These are phyloP conservation scores for Plenodomus lindquistii DNA, from an alignment of 2,329 filamentous ascomycete species.

Conservation along the genomic window DNA sequence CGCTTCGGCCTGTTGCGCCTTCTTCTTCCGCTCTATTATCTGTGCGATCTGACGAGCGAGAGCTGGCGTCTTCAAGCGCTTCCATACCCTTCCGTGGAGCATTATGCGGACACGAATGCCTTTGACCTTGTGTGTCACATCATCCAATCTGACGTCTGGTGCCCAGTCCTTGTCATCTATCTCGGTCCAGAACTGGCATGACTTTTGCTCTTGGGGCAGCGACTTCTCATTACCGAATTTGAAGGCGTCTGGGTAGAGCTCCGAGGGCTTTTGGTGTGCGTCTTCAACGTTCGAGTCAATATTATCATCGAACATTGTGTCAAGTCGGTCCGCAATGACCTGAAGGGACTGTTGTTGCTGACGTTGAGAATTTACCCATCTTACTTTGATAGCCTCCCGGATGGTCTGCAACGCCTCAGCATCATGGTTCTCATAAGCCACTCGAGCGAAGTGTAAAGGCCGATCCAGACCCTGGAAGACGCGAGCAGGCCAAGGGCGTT, in stretches of 20 bases:
- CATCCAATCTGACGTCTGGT: background rate
- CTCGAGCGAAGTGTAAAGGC: constrained; percentile 12
- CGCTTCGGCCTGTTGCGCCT: too few species aligned
- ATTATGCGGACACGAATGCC: background rate
- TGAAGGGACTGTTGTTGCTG: constrained; percentile 1
- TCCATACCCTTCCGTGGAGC: background rate
- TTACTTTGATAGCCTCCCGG: constrained; percentile 3
- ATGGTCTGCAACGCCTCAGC: background rate
- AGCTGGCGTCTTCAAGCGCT: background rate
- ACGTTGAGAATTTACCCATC: constrained; percentile 9
- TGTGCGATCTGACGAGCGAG: background rate
- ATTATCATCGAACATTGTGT: constrained; percentile 4
- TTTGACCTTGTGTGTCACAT: background rate
- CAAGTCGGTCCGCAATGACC: constrained; percentile 2
- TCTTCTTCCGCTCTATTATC: too few species aligned
- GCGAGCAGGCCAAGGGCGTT: background rate
- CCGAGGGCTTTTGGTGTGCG: background rate
- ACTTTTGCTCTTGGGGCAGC: background rate
- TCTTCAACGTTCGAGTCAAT: background rate
- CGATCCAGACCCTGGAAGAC: constrained; percentile 8
- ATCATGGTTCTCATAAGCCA: constrained; percentile 10
- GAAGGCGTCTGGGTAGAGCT: constrained; percentile 8
- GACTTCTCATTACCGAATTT: background rate
- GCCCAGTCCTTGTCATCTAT: background rate
- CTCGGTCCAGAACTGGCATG: background rate